Evolutionary conservation across 108 stramenopile species (phyloP), one percentile per base, ranked within the genome.

Genomic region (Cylindrotheca fusiformis): DNA sequence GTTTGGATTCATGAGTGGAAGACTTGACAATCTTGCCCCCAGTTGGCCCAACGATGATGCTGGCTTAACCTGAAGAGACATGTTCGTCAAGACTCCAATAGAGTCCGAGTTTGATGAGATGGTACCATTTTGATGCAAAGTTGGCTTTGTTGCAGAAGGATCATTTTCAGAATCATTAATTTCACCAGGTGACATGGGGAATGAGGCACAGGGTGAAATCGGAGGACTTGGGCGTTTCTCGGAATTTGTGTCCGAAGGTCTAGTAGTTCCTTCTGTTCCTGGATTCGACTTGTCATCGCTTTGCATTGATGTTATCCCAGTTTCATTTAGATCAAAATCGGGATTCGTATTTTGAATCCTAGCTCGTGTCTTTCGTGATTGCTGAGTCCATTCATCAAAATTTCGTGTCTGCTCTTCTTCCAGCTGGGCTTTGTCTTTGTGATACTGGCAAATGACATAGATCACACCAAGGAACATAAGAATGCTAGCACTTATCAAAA

Each of bases 381-480:
- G 6, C 14, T 41, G 36, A 14, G 6, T 41, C 36, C 36, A 41
- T 14, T 41, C 10, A 10, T 41, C 10, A 41, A 41, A 41, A 41
- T 6, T 41, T 41, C 36, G 6, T 10, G 6, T 41, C 14, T 41
- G 36, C 36, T 41, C 10, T 14, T 41, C 36, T 29, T 59, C 49
- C 2, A 48, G 21, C 26, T 51, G 57, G 1, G 58, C 56, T 2
- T 65, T 48, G 26, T 67, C 63, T 6, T 49, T 65, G 22, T 63
- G 61, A 33, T 66, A 44, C 46, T 74, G 65, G n/a, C 32, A 41
- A 14, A 68, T 48, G 32, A 79, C 50, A 57, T 36, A 73, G 31
- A 70, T 6, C 25, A 79, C 61, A 12, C 60, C 65, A 14, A 70
- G 21, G 25, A 74, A 60, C 26, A 74, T 79, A 29, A 60, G n/a